These are phyloP conservation scores for Lachancea fermentati DNA, from an alignment of 805 yeast species.

Conservation along the genomic window DNA sequence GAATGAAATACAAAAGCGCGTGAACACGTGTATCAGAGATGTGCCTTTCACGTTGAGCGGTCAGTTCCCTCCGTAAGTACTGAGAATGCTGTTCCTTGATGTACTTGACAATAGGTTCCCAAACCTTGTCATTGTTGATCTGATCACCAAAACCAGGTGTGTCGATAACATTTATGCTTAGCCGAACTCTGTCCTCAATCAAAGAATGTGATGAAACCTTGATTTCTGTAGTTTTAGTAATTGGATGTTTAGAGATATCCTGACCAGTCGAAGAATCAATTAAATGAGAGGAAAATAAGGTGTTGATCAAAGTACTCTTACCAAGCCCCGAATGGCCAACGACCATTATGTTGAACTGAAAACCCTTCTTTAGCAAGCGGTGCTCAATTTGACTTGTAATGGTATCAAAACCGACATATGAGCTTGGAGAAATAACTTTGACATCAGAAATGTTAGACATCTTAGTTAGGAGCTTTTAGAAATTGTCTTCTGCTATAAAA, in stretches of 20 bases:
- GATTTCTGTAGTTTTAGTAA: constrained; percentile 83
- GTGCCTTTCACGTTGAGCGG: constrained; percentile 82
- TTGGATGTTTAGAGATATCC: constrained; percentile 58
- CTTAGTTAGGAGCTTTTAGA: background rate
- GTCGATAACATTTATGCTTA: constrained; percentile 84
- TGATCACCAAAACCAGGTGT: constrained; percentile 99
- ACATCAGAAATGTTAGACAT: constrained; percentile 3
- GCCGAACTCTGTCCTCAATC: constrained; percentile 79
- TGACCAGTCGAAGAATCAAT: constrained; percentile 66
- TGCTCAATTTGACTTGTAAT: constrained; percentile 94
- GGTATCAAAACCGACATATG: constrained; percentile 94
- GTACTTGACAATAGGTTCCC: constrained; percentile 63
- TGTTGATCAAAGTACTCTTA: constrained; percentile 85
- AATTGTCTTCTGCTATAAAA: background rate
- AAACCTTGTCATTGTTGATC: constrained; percentile 83
- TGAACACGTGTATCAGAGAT: constrained; percentile 89
- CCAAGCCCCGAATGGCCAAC: constrained; percentile 95
- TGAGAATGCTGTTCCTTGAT: constrained; percentile 92
- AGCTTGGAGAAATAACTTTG: constrained; percentile 44
- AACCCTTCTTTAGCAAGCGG: constrained; percentile 85
- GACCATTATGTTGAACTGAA: constrained; percentile 88
- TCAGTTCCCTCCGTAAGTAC: constrained; percentile 86
- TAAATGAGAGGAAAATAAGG: constrained; percentile 80
- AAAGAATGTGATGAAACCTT: constrained; percentile 63
- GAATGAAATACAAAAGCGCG: constrained; percentile 84